phyloP scores from a whole-genome alignment of 768 basidiomycete species.

The Serendipita indica region DNA sequence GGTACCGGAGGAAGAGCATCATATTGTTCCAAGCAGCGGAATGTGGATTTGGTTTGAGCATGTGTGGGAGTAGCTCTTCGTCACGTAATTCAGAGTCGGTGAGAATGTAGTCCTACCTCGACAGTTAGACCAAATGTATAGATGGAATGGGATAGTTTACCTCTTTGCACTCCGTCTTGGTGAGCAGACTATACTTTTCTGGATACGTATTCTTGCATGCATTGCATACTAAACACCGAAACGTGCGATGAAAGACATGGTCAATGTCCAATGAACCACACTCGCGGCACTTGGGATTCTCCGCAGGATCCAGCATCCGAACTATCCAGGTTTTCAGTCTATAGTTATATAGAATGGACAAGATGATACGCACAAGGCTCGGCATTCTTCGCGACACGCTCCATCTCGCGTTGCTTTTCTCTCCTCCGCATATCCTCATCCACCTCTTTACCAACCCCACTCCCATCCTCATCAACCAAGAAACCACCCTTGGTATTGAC shows the following conservation, averaged over 20 bases:
- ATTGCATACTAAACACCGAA: conserved; percentile 75
- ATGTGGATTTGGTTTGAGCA: conserved; percentile 89
- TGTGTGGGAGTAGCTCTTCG: conserved; percentile 79
- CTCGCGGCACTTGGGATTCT: conserved; percentile 74
- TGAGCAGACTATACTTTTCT: conserved; percentile 86
- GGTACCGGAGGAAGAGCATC: conserved; percentile 92
- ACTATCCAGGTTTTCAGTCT: conserved; percentile 32
- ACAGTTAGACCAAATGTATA: background rate
- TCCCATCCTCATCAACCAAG: conserved; percentile 66
- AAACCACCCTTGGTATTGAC: conserved; percentile 95
- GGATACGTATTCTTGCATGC: conserved; percentile 79
- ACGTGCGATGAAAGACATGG: conserved; percentile 62
- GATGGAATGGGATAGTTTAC: conserved; percentile 28
- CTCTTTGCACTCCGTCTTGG: conserved; percentile 97
- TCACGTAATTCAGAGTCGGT: conserved; percentile 42
- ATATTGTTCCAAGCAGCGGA: conserved; percentile 93
- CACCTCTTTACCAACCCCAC: conserved; percentile 36
- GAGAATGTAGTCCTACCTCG: conserved; percentile 9
- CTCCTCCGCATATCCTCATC: conserved; percentile 61
- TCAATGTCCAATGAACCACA: conserved; percentile 87
- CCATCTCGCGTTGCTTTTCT: conserved; percentile 67
- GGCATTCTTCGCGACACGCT: conserved; percentile 56
- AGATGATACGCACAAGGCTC: conserved; percentile 49
- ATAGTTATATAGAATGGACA: background rate
- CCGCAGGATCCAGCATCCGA: conserved; percentile 53